Conservation (phyloP, 225 moss, liverwort and hornwort genomes). For the Pseudoscleropodium purum region DNA sequence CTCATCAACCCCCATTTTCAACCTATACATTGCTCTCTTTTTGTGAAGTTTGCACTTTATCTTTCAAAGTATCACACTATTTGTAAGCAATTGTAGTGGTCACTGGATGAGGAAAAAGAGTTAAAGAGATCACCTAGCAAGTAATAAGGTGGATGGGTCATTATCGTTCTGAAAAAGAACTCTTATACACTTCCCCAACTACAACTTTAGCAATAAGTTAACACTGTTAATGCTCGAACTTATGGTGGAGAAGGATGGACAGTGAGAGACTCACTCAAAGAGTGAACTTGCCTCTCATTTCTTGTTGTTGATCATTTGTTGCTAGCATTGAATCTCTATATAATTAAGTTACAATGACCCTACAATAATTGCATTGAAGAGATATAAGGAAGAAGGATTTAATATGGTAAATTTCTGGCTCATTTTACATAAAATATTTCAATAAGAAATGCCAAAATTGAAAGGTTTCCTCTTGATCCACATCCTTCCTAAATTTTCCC, state of each 20-base stretch:
- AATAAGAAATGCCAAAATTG: background rate
- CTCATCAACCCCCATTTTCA: no score
- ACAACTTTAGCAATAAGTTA: background rate
- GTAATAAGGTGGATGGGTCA: background rate
- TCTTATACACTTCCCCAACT: background rate
- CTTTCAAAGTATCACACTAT: background rate
- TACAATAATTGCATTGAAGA: background rate
- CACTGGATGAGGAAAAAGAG: background rate
- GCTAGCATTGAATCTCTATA: background rate
- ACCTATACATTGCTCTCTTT: no score
- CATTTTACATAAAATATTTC: background rate
- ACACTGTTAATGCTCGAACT: no score
- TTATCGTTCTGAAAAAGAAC: background rate
- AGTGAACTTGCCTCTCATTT: background rate
- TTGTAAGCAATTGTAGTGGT: background rate
- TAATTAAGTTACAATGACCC: background rate
- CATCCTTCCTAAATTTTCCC: background rate
- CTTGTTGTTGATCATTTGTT: background rate
- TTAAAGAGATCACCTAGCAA: background rate
- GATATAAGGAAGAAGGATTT: background rate
- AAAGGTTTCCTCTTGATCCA: fast-evolving
- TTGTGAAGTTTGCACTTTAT: background rate
- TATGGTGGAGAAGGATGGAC: no score
- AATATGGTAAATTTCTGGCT: background rate
- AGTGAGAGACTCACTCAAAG: background rate